phyloP scores from a whole-genome alignment of 2,329 filamentous ascomycete genomes.

The Penicillium griseofulvum region DNA sequence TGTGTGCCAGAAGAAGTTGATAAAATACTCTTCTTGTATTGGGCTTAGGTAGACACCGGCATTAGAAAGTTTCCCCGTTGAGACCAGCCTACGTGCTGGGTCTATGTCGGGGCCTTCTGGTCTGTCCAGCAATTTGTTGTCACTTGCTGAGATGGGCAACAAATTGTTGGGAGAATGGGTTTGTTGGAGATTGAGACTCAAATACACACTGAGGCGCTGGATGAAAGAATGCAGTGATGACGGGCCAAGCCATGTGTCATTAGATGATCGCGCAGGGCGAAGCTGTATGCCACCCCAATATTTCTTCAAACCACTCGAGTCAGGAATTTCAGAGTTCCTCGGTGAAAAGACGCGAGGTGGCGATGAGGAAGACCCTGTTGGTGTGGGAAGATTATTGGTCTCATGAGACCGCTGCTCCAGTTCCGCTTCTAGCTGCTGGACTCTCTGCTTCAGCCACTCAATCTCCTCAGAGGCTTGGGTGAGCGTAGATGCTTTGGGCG shows the following conservation, averaged over 20 bases:
- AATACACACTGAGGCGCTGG: neutral
- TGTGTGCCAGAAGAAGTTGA: constrained; percentile 21
- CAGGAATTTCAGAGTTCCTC: neutral
- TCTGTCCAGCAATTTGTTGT: constrained; percentile 1
- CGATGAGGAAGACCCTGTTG: neutral
- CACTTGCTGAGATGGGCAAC: constrained; percentile 2
- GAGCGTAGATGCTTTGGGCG: neutral
- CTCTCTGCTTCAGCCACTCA: neutral
- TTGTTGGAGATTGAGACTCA: neutral
- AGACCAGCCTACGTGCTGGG: neutral
- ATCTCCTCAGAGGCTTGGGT: constrained; percentile 7
- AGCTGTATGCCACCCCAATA: constrained; percentile 5
- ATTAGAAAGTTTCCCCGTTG: neutral
- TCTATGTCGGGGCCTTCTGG: neutral
- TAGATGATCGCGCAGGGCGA: constrained; percentile 1
- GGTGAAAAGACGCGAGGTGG: neutral
- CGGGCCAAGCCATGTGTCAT: constrained; percentile 3
- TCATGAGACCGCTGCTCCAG: neutral
- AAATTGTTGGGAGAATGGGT: neutral
- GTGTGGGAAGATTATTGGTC: neutral
- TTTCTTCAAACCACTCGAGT: neutral
- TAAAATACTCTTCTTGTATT: constrained; percentile 23
- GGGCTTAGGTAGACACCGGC: constrained; percentile 18
- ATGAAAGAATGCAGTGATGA: constrained; percentile 3
- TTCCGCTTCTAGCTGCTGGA: constrained; percentile 7